Evolutionary conservation across 495 filamentous ascomycete species (phyloP).

Genomic region (Darksidea phi): DNA sequence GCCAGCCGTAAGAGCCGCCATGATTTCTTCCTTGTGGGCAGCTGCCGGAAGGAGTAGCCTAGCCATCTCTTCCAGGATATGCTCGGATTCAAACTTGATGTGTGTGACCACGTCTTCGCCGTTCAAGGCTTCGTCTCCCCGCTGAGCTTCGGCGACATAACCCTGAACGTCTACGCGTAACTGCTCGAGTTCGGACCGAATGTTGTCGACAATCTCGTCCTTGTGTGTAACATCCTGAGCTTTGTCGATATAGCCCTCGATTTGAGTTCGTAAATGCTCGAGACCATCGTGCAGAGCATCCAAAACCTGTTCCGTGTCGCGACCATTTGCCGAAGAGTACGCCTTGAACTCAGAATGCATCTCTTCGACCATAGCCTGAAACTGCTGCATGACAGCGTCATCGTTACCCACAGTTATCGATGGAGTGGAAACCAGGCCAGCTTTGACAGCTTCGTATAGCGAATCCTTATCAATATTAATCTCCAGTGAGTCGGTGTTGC

Average conservation of each 20-base stretch:
- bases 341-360: constrained; percentile 72
- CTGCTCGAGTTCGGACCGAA: constrained; percentile 68
- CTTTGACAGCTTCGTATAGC: constrained; percentile 64
- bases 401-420: constrained; percentile 52
- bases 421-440: constrained; percentile 55
- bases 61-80: constrained; percentile 44
- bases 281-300: constrained; percentile 84
- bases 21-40: constrained; percentile 35
- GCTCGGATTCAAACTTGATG: constrained; percentile 75
- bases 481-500: constrained; percentile 49
- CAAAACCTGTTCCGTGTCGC: constrained; percentile 77
- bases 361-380: constrained; percentile 71
- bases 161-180: constrained; percentile 71
- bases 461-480: constrained; percentile 64
- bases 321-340: constrained; percentile 68
- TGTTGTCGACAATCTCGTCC: constrained; percentile 73
- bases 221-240: constrained; percentile 65
- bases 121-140: constrained; percentile 45
- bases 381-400: constrained; percentile 67
- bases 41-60: constrained; percentile 18
- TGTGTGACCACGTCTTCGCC: constrained; percentile 62
- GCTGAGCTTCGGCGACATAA: constrained; percentile 52
- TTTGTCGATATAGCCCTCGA: constrained; percentile 74
- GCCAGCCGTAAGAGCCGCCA: constrained; percentile 39
- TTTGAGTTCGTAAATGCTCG: constrained; percentile 72